Conservation (phyloP, 2,329 filamentous ascomycete species). For the Pestalotiopsis fici region DNA sequence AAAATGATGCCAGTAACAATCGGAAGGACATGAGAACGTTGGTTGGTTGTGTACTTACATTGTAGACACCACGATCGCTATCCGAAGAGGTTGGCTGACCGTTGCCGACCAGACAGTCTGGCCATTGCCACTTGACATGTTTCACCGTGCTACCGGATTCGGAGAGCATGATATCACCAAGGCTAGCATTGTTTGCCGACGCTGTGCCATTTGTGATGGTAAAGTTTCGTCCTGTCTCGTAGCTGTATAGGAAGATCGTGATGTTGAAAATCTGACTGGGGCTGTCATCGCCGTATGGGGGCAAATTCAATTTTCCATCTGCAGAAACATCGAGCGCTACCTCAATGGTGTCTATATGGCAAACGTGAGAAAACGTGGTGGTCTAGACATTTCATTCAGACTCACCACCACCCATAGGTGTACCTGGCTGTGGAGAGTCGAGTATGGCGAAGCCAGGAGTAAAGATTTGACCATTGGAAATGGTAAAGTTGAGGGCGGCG, state of each 20-base stretch:
- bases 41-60: conserved; percentile 41
- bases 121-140: conserved; percentile 73
- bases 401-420: conserved; percentile 63
- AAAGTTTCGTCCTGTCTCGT: conserved; percentile 63
- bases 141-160: conserved; percentile 71
- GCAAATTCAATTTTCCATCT: conserved; percentile 63
- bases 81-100: conserved; percentile 45
- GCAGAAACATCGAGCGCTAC: conserved; percentile 68
- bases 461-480: conserved; percentile 66
- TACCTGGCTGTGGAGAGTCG: conserved; percentile 65
- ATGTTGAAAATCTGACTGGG: conserved; percentile 63
- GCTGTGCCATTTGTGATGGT: conserved; percentile 67
- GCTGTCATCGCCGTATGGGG: conserved; percentile 53
- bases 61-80: conserved; percentile 63
- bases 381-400: conserved; percentile 12
- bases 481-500: conserved; percentile 50
- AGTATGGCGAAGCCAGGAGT: conserved; percentile 70
- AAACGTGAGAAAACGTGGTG: conserved; percentile 16
- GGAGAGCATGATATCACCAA: conserved; percentile 64
- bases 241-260: conserved; percentile 68
- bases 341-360: conserved; percentile 53
- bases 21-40: too few relatives aligned
- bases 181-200: conserved; percentile 49
- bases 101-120: conserved; percentile 65
- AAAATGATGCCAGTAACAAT: not conserved